Conservation (phyloP, 768 basidiomycete genomes). For the Collybia nuda region DNA sequence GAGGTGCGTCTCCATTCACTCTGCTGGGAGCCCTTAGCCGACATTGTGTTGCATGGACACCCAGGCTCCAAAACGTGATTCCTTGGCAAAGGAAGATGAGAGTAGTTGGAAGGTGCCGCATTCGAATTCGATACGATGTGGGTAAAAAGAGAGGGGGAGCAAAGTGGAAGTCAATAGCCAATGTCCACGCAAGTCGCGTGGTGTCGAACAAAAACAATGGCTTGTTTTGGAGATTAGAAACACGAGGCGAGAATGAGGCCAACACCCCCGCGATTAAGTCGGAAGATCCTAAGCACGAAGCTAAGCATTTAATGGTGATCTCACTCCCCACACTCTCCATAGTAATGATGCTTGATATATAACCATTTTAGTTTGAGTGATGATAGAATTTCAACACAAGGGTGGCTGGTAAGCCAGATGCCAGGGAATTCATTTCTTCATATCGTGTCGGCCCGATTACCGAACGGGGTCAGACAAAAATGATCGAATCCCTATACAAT, state of each 20-base stretch:
- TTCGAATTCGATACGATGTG: constrained; percentile 2
- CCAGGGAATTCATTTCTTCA: no score
- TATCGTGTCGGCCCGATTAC: no score
- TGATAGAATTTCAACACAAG: no score
- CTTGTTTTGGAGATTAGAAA: constrained; percentile 9
- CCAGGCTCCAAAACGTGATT: constrained; percentile 11
- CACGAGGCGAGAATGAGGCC: constrained; percentile 14
- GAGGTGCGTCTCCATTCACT: constrained; percentile 3
- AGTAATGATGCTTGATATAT: no score
- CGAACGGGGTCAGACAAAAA: no score
- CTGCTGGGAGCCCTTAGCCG: constrained; percentile 17
- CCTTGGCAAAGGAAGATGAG: constrained; percentile 20
- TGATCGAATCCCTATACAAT: no score
- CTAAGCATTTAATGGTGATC: no score
- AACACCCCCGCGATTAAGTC: background rate
- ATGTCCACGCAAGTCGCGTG: background rate
- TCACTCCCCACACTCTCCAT: no score
- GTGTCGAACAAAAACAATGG: background rate
- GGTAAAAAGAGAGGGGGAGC: constrained; percentile 1
- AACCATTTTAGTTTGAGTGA: no score
- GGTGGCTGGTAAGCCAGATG: no score
- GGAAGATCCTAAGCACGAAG: background rate
- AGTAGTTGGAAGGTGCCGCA: constrained; percentile 15
- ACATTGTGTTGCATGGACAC: constrained; percentile 29
- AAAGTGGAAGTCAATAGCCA: background rate